Evolutionary conservation across 148 eudicot species (phyloP), one percentile per base, ranked within the genome.

Genomic region (Suaeda aralocaspica): DNA sequence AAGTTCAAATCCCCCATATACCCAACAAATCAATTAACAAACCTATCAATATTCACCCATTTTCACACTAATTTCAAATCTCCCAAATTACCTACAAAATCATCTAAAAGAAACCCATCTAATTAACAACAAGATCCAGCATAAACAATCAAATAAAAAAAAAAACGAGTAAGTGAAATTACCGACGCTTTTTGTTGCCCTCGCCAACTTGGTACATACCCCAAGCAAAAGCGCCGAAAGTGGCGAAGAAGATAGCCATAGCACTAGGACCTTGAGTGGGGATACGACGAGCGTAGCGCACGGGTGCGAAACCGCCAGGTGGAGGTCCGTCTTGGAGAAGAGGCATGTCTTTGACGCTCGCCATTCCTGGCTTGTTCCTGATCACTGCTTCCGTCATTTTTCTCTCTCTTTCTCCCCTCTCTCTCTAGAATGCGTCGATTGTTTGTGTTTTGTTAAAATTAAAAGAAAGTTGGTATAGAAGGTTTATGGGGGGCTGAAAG

Each of bases 171-270:
- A 29, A 15, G n/a, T 58, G 22, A 49, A 58, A 19, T n/a, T 74
- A 89, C 97, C 97, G 81, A 67, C 97, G 97, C 79, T 84, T 88
- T 81, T 89, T 89, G 80, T 88, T 92, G 78, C 97, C 97, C 67
- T 76, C 50, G 66, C 97, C 97, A 69, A 92, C 97, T 81, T 92
- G 84, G 72, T 89, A 89, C 96, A 92, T 89, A 56, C 97, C 97
- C 88, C 89, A 92, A 16, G 92, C 77, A 83, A 92, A 92, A 56
- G 72, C 82, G 13, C 93, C 96, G 59, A 89, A 76, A 42, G 97
- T 46, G 7, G 87, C 72, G 60, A 89, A 74, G 69, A 92, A 92
- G 22, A 92, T 92, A 46, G 93, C 97, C 30, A 86, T 80, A 56
- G 97, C 97, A 69, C 96, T 89, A 6, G 97, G 97, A 0, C 97